These are phyloP conservation scores for Phanerochaete carnosa DNA, from an alignment of 768 basidiomycete genomes.

Conservation along the genomic window DNA sequence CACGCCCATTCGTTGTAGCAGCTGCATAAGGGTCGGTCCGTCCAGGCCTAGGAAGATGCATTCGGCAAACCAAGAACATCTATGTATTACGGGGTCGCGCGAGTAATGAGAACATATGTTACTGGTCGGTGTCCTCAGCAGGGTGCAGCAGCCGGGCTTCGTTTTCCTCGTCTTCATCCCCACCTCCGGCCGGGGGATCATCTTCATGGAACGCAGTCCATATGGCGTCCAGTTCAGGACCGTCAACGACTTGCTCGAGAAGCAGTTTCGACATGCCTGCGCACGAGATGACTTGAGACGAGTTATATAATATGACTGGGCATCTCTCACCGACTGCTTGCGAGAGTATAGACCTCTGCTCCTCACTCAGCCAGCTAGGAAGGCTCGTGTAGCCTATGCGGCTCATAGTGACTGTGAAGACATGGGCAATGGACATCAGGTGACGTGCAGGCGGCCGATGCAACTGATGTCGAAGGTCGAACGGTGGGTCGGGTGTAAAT, in stretches of 20 bases:
- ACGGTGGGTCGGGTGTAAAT: constrained; percentile 39
- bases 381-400: constrained; percentile 61
- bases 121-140: not conserved
- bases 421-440: constrained; percentile 62
- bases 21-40: too few relatives aligned
- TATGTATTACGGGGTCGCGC: too few relatives aligned
- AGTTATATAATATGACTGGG: not conserved
- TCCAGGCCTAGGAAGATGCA: too few relatives aligned
- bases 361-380: constrained; percentile 20
- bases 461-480: constrained; percentile 58
- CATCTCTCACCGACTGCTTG: constrained; percentile 6
- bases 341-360: constrained; percentile 19
- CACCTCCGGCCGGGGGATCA: not conserved
- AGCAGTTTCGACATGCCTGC: constrained; percentile 27
- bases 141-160: constrained; percentile 14
- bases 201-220: constrained; percentile 29
- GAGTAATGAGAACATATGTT: too few relatives aligned
- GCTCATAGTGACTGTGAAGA: constrained; percentile 76
- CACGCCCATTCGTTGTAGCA: too few relatives aligned
- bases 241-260: constrained; percentile 29
- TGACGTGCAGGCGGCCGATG: constrained; percentile 48
- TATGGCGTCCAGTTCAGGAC: constrained; percentile 27
- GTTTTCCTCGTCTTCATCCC: constrained; percentile 15
- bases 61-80: too few relatives aligned
- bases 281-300: not conserved